Base-by-base conservation (phyloP, 2,329 filamentous ascomycete species). In the Aspergillus udagawae region DNA sequence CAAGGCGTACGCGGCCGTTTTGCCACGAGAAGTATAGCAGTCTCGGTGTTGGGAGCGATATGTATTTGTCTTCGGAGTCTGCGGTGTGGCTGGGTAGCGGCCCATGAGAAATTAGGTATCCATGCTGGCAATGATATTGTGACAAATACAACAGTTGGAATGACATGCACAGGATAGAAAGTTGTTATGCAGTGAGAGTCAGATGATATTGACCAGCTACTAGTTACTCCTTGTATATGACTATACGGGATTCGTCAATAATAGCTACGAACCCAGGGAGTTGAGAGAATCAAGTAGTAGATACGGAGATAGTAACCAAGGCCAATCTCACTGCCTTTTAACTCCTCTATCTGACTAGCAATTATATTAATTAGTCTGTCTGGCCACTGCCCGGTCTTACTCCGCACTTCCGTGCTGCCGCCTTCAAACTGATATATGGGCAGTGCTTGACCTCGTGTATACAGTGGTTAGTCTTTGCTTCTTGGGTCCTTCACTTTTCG, bases 1-100 rank as follows among this genome's bases (percentile, higher is more conserved):
- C 27, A 28, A n/a, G 51, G 35, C 45, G 44, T 53, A 57, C 55
- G 55, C 55, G 55, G 55, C 55, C 51, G 35, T 25, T 53, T 55
- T 27, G 54, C 54, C 54, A 56, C 54, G 21, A 48, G 38, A 47
- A 27, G 20, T 14, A 47, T 47, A 12, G 21, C 20, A 21, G 41
- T 10, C n/a, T 21, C 41, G 4, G 41, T 21, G 8, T 12, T 21
- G n/a, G n/a, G n/a, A 9, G n/a, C 8, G 32, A 35, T 6, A 4
- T 35, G 12, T 17, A 4, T 3, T 35, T 35, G 32, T 35, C 32
- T 35, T 14, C 32, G 32, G 32, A 14, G 5, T 17, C 14, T 35
- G 32, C 14, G 5, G 14, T 35, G 32, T 35, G 32, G 32, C 32
- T 38, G 32, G 32, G 32, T 17, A 35, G 17, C 12, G 6, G 28